Conservation (phyloP, 2,329 filamentous ascomycete genomes). For the Chaetomiaceae sp. region DNA sequence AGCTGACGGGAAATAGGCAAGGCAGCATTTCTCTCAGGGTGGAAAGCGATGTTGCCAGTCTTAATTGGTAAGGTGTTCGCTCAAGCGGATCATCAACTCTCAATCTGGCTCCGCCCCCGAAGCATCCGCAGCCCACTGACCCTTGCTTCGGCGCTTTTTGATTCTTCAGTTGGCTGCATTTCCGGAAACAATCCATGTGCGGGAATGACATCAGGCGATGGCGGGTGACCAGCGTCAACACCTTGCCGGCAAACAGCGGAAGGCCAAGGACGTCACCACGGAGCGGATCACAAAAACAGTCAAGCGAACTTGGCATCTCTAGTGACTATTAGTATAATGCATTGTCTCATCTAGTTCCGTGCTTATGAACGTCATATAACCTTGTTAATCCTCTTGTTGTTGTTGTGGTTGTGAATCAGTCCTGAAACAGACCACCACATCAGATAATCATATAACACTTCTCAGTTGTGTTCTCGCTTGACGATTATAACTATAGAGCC, state of each 20-base stretch:
- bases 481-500: too few relatives aligned
- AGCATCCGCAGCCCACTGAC: not conserved
- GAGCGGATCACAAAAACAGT: not conserved
- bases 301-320: not conserved
- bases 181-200: not conserved
- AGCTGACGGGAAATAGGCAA: not conserved
- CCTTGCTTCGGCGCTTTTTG: not conserved
- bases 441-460: too few relatives aligned
- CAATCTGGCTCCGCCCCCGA: not conserved
- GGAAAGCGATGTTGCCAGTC: too few relatives aligned
- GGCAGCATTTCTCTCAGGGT: not conserved
- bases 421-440: too few relatives aligned
- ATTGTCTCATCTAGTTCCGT: not conserved
- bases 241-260: slow-evolving; percentile 7
- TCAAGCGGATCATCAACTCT: not conserved
- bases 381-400: too few relatives aligned
- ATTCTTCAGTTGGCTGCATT: not conserved
- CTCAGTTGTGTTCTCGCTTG: too few relatives aligned
- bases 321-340: not conserved
- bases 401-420: too few relatives aligned
- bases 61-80: not conserved
- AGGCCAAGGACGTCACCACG: slow-evolving; percentile 1
- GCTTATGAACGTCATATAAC: not conserved
- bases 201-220: slow-evolving; percentile 11
- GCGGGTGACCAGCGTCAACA: not conserved